Evolutionary conservation across 1,284 basidiomycete genomes (phyloP).

Genomic region (Lentinus polychrous): DNA sequence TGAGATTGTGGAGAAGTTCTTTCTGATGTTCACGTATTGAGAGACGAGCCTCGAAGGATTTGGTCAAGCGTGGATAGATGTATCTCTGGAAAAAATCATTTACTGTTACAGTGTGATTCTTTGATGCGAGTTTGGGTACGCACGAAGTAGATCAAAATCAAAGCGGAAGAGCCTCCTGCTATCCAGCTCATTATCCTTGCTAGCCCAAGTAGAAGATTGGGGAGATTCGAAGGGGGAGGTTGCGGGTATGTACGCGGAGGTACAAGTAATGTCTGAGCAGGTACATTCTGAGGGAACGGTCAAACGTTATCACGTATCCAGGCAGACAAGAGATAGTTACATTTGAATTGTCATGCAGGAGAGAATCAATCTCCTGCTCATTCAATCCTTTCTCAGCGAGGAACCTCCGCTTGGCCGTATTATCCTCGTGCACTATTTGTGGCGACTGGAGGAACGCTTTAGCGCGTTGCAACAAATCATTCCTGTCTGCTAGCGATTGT

Average conservation of each 20-base stretch:
- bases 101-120: not conserved
- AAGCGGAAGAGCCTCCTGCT: conserved; percentile 50
- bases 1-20: conserved; percentile 44
- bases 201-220: conserved; percentile 53
- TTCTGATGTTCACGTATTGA: conserved; percentile 55
- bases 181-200: conserved; percentile 61
- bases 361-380: conserved; percentile 48
- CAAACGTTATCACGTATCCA: conserved; percentile 2
- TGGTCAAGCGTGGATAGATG: conserved; percentile 57
- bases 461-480: conserved; percentile 51
- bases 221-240: conserved; percentile 61
- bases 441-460: conserved; percentile 59
- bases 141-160: conserved; percentile 51
- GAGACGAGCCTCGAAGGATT: conserved; percentile 51
- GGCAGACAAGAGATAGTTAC: conserved; percentile 30
- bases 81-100: conserved; percentile 39
- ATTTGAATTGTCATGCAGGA: conserved; percentile 39
- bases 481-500: conserved; percentile 12
- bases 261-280: conserved; percentile 42
- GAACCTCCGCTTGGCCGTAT: conserved; percentile 51
- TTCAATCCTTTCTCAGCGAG: conserved; percentile 67
- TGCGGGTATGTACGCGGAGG: conserved; percentile 71
- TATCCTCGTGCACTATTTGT: conserved; percentile 54
- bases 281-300: not conserved
- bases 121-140: conserved; percentile 6